Base-by-base conservation (phyloP, 495 filamentous ascomycete genomes). In the Penicillium goetzii region DNA sequence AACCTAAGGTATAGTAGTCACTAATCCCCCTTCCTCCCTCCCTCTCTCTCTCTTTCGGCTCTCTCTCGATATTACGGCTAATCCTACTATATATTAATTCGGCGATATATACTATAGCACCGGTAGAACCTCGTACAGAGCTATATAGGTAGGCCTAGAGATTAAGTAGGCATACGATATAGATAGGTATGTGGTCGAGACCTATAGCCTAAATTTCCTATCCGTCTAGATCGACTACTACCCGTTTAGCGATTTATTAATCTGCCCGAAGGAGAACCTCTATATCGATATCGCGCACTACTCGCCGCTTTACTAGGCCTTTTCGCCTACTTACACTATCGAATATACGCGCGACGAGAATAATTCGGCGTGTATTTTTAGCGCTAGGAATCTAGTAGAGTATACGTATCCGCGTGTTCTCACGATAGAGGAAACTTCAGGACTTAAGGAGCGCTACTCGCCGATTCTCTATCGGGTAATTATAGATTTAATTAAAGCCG, bases 371-470 rank as follows among this genome's bases (percentile, higher is more conserved):
- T 85, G 88, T 0, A 75, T 94, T 0, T 93, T 89, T 65, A 86
- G 86, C 0, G 85, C 89, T 6, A 71, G 72, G 0, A 71, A 84
- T 11, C 72, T 95, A 0, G 72, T 97, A 1, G 68, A 80, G 19
- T 84, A 82, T 25, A 68, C 81, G 0, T 86, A 81, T 4, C 92
- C 94, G 0, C 81, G 92, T 0, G 61, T 96, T 0, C 85, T 91
- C 2, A 99, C 92, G 0, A 76, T 97, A 11, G 95, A 99, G 64
- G 90, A 97, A 63, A 96, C 94, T 0, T 86, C 84, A 49, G 93
- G 92, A 0, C 67, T 88, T 8, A 62, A 82, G 3, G 75, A 85
- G 32, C 67, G 80, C 2, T 72, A 84, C 3, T 80, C 83, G 30
- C 59, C 76, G 0, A 78, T 72, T 0, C 90, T 95, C 60, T 78